Evolutionary conservation across 2,329 filamentous ascomycete species (phyloP), one percentile per base, ranked within the genome.

Genomic region (Neofusicoccum laricinum): DNA sequence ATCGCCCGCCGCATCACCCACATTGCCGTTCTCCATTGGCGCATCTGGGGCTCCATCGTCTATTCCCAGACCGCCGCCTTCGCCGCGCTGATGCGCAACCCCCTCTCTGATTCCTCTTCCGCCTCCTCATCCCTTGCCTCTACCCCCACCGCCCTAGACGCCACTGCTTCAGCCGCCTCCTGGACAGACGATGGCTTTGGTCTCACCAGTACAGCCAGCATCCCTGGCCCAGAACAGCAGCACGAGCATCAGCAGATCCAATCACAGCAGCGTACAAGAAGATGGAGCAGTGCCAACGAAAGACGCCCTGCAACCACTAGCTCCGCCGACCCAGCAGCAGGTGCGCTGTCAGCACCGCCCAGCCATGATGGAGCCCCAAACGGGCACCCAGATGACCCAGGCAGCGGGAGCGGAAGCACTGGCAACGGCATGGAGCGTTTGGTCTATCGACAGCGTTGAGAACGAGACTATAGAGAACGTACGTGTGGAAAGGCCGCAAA

Each of bases 11-110:
- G 91, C 50, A 83, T 97, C 58, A 89, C 92, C 5, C 94, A 97
- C 72, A 86, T 97, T 49, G 88, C 91, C 14, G 84, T 95, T 5
- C 79, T 98, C 25, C 93, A 97, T 77, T 97, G 93, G 93, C 86
- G 91, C 55, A 90, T 97, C 2, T 98, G 93, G 92, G 85, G 86
- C 1, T 86, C 86, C 2, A 81, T 96, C 61, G 87, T 90, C 12
- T 97, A 97, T 73, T 64, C 75, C 14, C 48, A 64, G 51, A 62
- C 58, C n/a, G 30, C 63, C 14, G 61, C 61, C 25, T 64, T 64
- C 40, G 32, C 49, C 45, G 25, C 51, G 8, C 53, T 64, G 30
- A 64, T 64, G 62, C 63, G 49, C 19, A 61, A 53, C 32, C 38
- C 49, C 32, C n/a, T 43, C 10, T 4, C 40, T n/a, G 41, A 59